phyloP scores from a whole-genome alignment of 1,139 yeast species.

The Trichomonascaceae sp. region DNA sequence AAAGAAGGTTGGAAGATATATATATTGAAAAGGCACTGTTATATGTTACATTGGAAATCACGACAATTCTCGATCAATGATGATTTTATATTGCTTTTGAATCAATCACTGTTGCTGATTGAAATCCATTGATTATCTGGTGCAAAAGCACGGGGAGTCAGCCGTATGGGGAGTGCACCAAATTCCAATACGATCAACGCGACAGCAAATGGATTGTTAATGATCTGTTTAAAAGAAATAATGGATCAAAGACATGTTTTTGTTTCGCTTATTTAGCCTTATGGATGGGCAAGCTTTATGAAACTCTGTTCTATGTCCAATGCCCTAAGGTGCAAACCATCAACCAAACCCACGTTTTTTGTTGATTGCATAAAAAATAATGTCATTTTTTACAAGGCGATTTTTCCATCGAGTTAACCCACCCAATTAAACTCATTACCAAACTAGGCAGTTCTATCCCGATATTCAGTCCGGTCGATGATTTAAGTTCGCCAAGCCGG shows the following conservation, averaged over 20 bases:
- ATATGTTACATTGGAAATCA: background rate
- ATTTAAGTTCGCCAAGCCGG: background rate
- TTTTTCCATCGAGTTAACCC: background rate
- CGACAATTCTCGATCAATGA: background rate
- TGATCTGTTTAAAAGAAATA: too few relatives aligned
- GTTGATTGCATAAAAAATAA: too few relatives aligned
- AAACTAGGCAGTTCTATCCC: background rate
- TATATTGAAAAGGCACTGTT: background rate
- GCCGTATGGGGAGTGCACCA: background rate
- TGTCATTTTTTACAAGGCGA: background rate
- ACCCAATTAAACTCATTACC: background rate
- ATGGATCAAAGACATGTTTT: too few relatives aligned
- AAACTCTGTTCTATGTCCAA: too few relatives aligned
- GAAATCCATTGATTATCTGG: background rate
- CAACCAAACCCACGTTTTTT: too few relatives aligned
- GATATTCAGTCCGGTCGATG: background rate
- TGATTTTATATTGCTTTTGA: background rate
- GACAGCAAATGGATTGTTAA: background rate
- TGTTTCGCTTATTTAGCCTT: too few relatives aligned
- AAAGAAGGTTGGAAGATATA: background rate
- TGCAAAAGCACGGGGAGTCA: conserved; percentile 7
- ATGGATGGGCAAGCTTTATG: too few relatives aligned
- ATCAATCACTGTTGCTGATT: background rate
- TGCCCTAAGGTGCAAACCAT: too few relatives aligned
- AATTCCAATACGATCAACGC: background rate